Evolutionary conservation across 257 asterid genomes (phyloP).

Genomic region (Echites panduratus): DNA sequence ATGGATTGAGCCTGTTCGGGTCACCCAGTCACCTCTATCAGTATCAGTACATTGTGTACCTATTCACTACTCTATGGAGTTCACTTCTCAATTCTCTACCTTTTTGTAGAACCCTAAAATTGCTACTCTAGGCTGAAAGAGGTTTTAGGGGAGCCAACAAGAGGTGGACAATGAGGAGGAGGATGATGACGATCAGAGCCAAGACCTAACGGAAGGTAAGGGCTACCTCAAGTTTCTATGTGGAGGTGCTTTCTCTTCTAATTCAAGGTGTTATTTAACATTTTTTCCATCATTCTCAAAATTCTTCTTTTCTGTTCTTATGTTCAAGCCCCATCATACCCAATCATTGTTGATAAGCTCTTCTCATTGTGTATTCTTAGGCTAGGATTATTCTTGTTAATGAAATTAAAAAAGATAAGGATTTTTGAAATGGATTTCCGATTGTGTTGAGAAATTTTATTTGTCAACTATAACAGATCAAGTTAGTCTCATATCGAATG

Average conservation of each 20-base stretch:
- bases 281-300: slow-evolving; percentile 64
- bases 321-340: too few species aligned
- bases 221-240: slow-evolving; percentile 46
- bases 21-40: slow-evolving; percentile 58
- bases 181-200: slow-evolving; percentile 32
- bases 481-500: too few species aligned
- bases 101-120: slow-evolving; percentile 45
- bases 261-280: slow-evolving; percentile 47
- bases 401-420: too few species aligned
- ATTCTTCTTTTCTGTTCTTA: too few species aligned
- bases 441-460: too few species aligned
- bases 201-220: slow-evolving; percentile 13
- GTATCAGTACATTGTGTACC: slow-evolving; percentile 83
- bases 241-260: slow-evolving; percentile 52
- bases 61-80: slow-evolving; percentile 86
- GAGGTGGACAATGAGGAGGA: slow-evolving; percentile 34
- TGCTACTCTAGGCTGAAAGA: slow-evolving; percentile 46
- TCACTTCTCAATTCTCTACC: slow-evolving; percentile 72
- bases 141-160: slow-evolving; percentile 34
- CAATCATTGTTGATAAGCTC: too few species aligned
- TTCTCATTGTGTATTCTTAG: too few species aligned
- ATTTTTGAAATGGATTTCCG: too few species aligned
- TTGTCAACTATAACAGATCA: too few species aligned
- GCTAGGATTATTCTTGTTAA: too few species aligned
- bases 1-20: slow-evolving; percentile 75